A percentile compares a stretch with the other conserved stretches of the same genome.
Evolutionary conservation across 2,329 filamentous ascomycete genomes (phyloP).

Genomic region (Epichloe sylvatica): DNA sequence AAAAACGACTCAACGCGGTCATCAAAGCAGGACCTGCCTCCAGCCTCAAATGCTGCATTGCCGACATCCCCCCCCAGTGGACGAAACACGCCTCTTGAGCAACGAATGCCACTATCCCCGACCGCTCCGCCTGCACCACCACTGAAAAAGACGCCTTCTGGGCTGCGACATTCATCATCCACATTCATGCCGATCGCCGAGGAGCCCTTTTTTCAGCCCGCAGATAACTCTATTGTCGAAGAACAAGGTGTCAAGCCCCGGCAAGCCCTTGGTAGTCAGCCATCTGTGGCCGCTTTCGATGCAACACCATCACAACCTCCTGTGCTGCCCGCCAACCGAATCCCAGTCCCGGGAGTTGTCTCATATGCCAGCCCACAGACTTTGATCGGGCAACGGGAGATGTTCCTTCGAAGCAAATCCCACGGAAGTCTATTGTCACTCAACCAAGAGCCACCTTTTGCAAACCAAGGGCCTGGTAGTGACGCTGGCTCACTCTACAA

Average conservation of each 20-base stretch:
- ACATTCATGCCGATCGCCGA: constrained; percentile 30
- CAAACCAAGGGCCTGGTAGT: constrained; percentile 18
- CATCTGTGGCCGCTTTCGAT: constrained; percentile 11
- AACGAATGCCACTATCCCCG: neutral
- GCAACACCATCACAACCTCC: constrained; percentile 2
- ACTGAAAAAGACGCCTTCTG: constrained; percentile 15
- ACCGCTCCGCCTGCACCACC: neutral
- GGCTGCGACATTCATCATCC: constrained; percentile 4
- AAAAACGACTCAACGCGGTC: constrained; percentile 6
- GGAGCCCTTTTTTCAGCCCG: constrained; percentile 17
- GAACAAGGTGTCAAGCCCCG: constrained; percentile 4
- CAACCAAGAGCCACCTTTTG: constrained; percentile 14
- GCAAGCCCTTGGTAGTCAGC: constrained; percentile 8
- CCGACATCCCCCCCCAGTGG: neutral
- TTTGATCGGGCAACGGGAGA: constrained; percentile 41
- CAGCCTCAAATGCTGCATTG: constrained; percentile 6
- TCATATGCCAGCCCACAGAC: constrained; percentile 41
- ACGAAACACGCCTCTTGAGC: constrained; percentile 1
- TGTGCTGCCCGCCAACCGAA: constrained; percentile 5
- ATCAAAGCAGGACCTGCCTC: constrained; percentile 12
- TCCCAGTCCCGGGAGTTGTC: constrained; percentile 30
- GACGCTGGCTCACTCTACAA: constrained; percentile 29
- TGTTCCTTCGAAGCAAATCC: constrained; percentile 38
- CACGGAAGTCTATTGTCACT: constrained; percentile 24
- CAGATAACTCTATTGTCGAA: constrained; percentile 7